Conservation (phyloP, 2,329 filamentous ascomycete species). For the Hypoxylon sp. region DNA sequence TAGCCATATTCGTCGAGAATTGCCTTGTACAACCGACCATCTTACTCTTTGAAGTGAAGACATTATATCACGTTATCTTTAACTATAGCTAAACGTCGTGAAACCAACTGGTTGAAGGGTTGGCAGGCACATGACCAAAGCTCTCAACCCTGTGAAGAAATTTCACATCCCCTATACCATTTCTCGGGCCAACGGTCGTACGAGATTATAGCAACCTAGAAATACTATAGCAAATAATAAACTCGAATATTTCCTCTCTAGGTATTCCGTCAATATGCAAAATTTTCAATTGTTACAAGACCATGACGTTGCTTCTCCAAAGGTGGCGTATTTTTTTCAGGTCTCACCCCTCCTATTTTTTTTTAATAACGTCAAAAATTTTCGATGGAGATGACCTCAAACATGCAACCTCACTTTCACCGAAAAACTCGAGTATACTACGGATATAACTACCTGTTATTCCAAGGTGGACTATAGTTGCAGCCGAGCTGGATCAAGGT, state of each 20-base stretch:
- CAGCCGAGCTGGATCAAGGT: constrained; percentile 9
- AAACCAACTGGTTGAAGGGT: no score
- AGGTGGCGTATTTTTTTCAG: not conserved
- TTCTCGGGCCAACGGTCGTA: not conserved
- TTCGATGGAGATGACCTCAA: not conserved
- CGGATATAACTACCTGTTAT: constrained; percentile 5
- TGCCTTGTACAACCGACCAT: not conserved
- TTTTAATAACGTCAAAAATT: not conserved
- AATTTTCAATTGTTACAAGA: not conserved
- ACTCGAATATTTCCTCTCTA: not conserved
- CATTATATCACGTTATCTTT: no score
- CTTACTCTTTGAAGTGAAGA: not conserved
- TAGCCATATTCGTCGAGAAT: not conserved
- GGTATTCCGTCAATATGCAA: no score
- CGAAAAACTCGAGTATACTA: not conserved
- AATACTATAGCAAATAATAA: not conserved
- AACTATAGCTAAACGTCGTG: no score
- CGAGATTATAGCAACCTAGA: not conserved
- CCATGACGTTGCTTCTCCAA: not conserved
- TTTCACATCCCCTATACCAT: not conserved
- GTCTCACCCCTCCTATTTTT: not conserved
- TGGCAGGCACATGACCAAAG: no score
- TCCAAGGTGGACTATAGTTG: constrained; percentile 16
- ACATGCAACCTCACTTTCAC: not conserved
- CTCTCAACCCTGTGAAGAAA: not conserved